Percentiles rank a stretch among this genome's conserved stretches.
Conservation (phyloP, 2,329 filamentous ascomycete genomes). For the Paecilomyces niveus region DNA sequence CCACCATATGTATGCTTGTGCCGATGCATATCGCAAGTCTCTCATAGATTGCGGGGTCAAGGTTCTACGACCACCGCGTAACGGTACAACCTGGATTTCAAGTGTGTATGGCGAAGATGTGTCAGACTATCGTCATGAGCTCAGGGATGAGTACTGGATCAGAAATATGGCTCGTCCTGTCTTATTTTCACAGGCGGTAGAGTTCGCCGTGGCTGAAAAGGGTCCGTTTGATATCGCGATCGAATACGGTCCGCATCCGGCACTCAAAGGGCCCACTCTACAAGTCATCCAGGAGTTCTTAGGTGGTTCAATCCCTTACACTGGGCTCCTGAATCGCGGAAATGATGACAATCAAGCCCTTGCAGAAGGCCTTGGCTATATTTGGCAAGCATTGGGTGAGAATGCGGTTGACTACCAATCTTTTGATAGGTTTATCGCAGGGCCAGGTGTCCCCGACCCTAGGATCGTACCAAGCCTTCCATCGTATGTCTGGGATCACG, state of each 20-base stretch:
- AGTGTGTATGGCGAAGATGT: background rate
- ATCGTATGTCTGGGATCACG: too few species aligned
- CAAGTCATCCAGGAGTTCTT: too few species aligned
- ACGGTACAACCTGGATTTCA: slow-evolving; percentile 23
- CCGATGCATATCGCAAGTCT: slow-evolving; percentile 11
- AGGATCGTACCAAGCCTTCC: too few species aligned
- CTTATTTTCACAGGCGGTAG: slow-evolving; percentile 24
- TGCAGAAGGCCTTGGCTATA: too few species aligned
- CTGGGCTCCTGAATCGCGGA: too few species aligned
- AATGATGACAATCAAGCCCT: too few species aligned
- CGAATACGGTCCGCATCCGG: background rate
- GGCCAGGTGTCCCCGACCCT: too few species aligned
- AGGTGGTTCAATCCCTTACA: too few species aligned
- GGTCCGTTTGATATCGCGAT: background rate
- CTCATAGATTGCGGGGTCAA: slow-evolving; percentile 5
- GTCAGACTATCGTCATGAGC: background rate
- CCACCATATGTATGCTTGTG: slow-evolving; percentile 28
- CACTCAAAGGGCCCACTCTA: background rate
- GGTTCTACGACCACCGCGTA: slow-evolving; percentile 11
- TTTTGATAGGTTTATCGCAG: too few species aligned
- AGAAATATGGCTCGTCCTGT: slow-evolving; percentile 32
- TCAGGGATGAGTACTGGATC: slow-evolving; percentile 26
- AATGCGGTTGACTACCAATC: too few species aligned
- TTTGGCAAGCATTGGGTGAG: too few species aligned
- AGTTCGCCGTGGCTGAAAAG: background rate